These are phyloP conservation scores for Cercospora nicotianae DNA, from an alignment of 2,329 filamentous ascomycete species.

Conservation along the genomic window DNA sequence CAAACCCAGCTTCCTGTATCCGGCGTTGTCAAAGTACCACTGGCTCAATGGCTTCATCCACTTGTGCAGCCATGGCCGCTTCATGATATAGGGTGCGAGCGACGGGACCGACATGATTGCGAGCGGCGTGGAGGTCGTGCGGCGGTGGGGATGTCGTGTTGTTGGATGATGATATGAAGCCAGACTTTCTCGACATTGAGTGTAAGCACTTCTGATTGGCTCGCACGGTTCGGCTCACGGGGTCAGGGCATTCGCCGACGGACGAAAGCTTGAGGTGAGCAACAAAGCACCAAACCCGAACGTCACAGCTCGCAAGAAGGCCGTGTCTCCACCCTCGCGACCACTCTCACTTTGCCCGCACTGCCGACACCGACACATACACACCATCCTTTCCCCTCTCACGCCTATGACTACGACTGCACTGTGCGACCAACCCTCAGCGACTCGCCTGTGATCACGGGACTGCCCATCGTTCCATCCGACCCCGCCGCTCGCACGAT, in stretches of 20 bases:
- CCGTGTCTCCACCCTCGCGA: background rate
- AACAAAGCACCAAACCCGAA: constrained; percentile 2
- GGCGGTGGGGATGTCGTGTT: constrained; percentile 26
- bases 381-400: background rate
- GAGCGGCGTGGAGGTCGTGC: constrained; percentile 19
- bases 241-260: background rate
- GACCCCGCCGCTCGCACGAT: constrained; percentile 7
- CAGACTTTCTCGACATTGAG: constrained; percentile 13
- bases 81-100: constrained; percentile 73
- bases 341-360: background rate
- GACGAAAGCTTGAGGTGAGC: constrained; percentile 6
- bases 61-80: constrained; percentile 81
- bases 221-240: constrained; percentile 1
- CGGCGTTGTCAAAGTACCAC: constrained; percentile 86
- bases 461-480: background rate
- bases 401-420: background rate
- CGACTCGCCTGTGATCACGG: constrained; percentile 2
- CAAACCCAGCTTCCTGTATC: constrained; percentile 90
- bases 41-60: constrained; percentile 77
- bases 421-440: background rate
- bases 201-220: constrained; percentile 4
- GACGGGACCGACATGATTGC: constrained; percentile 67
- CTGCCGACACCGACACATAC: background rate
- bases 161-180: constrained; percentile 10
- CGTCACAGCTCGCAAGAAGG: background rate